Percentiles rank a stretch among this genome's conserved stretches.
phyloP scores from a whole-genome alignment of 176 grass and related monocot species.

The Chrysopogon serrulatus region DNA sequence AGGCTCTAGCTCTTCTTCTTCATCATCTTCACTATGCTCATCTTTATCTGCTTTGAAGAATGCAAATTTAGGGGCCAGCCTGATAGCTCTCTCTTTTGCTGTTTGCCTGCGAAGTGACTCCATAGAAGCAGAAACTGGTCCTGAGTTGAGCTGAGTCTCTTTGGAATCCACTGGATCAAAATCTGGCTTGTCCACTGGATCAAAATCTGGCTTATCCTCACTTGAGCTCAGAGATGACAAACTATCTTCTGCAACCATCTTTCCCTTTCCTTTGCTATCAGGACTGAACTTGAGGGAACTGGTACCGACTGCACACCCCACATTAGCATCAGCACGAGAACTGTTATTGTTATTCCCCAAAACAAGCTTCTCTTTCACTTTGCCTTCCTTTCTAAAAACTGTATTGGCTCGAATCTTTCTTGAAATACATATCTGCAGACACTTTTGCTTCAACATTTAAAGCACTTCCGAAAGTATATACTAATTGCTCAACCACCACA shows the following conservation, averaged over 20 bases:
- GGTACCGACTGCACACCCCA: neutral
- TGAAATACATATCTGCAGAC: neutral
- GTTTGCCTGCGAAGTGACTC: constrained; percentile 21
- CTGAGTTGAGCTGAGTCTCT: neutral
- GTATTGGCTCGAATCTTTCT: neutral
- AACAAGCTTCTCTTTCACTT: constrained; percentile 19
- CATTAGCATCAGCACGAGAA: constrained; percentile 14
- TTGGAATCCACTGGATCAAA: neutral
- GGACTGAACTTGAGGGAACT: neutral
- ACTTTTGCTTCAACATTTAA: neutral
- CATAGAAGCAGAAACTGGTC: neutral
- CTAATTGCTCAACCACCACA: neutral
- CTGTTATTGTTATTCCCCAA: constrained; percentile 32
- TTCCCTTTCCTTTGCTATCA: constrained; percentile 53
- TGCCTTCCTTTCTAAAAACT: neutral
- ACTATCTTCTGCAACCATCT: constrained; percentile 45
- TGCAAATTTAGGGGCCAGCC: constrained; percentile 78
- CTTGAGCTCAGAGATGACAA: constrained; percentile 5
- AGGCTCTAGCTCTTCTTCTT: constrained; percentile 38
- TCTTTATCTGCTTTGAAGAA: constrained; percentile 72
- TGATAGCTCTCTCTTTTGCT: constrained; percentile 56
- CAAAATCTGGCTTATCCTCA: too few relatives aligned
- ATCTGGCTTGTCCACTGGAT: neutral
- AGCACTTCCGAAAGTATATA: neutral
- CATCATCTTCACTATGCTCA: constrained; percentile 33